Conservation (phyloP, 768 basidiomycete genomes). For the Dacryopinax primogenitus region DNA sequence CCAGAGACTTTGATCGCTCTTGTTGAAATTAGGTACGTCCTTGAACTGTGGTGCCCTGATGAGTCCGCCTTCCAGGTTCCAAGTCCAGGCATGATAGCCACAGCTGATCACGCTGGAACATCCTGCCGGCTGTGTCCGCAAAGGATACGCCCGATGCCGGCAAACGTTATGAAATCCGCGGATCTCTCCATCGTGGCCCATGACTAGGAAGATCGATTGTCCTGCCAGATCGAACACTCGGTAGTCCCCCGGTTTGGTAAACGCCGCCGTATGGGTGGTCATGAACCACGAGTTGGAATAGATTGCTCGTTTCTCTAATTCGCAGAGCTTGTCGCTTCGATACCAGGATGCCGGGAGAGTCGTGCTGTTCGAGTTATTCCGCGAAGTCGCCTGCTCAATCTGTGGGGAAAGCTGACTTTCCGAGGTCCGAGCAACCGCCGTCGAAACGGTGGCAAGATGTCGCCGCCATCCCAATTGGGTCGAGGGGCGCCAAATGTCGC, state of each 20-base stretch:
- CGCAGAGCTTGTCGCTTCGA: constrained; percentile 10
- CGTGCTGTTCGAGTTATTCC: neutral
- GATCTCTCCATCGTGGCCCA: constrained; percentile 4
- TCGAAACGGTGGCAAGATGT: neutral
- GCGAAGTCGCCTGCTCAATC: neutral
- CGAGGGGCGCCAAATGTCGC: neutral
- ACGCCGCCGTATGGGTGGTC: constrained; percentile 9
- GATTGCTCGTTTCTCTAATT: constrained; percentile 16
- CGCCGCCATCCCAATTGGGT: neutral
- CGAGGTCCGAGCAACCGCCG: neutral
- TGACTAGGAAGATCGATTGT: constrained; percentile 6
- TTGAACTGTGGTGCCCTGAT: constrained; percentile 17
- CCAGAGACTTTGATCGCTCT: constrained; percentile 12
- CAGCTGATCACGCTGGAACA: constrained; percentile 10
- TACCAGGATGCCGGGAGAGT: constrained; percentile 13
- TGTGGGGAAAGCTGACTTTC: neutral
- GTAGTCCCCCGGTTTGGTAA: constrained; percentile 14
- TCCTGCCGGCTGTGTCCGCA: constrained; percentile 12
- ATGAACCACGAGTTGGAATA: constrained; percentile 15
- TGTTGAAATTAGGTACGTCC: constrained; percentile 15
- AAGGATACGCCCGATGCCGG: constrained; percentile 14
- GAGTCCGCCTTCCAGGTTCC: constrained; percentile 10
- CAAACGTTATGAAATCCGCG: constrained; percentile 13
- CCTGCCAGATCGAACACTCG: constrained; percentile 11
- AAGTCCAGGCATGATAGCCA: constrained; percentile 15